phyloP scores from a whole-genome alignment of 2,329 filamentous ascomycete genomes.

The Ceratocystis diversiconidia region DNA sequence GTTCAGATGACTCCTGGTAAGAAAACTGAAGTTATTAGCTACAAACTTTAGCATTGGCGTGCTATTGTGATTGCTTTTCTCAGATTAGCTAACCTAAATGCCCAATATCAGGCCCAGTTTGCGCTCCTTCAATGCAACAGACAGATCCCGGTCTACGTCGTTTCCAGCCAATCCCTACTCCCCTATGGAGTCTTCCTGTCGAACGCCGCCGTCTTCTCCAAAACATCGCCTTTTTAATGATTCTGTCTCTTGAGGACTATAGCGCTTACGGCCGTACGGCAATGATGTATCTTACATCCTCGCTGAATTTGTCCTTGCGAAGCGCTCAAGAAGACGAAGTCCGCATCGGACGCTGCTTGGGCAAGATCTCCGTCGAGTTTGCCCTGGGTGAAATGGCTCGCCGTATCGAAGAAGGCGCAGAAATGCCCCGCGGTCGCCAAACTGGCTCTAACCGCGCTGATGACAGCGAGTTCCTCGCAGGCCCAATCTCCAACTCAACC shows the following conservation, averaged over 20 bases:
- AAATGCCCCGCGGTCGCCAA: constrained; percentile 23
- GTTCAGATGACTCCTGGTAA: constrained; percentile 10
- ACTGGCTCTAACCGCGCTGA: constrained; percentile 16
- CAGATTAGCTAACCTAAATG: neutral
- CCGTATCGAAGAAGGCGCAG: constrained; percentile 20
- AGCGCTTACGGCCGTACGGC: constrained; percentile 58
- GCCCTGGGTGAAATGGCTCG: constrained; percentile 17
- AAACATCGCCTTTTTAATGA: constrained; percentile 55
- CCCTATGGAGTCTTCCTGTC: constrained; percentile 43
- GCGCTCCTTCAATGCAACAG: constrained; percentile 28
- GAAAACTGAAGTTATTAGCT: neutral
- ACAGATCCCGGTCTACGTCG: constrained; percentile 34
- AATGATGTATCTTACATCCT: constrained; percentile 55
- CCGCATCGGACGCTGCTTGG: constrained; percentile 58
- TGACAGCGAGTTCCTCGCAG: constrained; percentile 50
- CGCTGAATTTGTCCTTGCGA: constrained; percentile 51
- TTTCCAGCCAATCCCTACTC: constrained; percentile 46
- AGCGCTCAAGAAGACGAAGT: constrained; percentile 57
- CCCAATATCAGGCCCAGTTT: constrained; percentile 25
- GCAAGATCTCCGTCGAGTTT: constrained; percentile 45
- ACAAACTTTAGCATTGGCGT: neutral
- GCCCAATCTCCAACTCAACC: constrained; percentile 62
- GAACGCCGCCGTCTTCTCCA: constrained; percentile 54
- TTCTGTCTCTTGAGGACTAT: constrained; percentile 67
- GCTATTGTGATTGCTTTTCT: too few relatives aligned